These are phyloP conservation scores for Alternaria arborescens DNA, from an alignment of 2,329 filamentous ascomycete genomes.

Conservation along the genomic window DNA sequence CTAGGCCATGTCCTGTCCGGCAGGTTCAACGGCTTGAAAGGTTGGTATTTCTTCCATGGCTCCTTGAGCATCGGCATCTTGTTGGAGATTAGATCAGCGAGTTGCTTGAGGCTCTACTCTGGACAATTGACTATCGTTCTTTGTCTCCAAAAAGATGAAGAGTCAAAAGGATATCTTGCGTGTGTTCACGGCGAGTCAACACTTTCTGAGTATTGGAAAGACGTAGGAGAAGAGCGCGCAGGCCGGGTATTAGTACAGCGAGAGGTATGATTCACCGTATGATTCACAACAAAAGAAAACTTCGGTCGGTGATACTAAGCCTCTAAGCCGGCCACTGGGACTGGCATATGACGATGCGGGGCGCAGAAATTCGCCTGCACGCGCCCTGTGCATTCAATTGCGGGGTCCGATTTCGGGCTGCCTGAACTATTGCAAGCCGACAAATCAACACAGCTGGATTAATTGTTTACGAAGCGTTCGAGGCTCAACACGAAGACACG, in stretches of 20 bases:
- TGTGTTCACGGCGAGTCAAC: neutral
- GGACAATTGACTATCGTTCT: neutral
- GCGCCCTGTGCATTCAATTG: conserved; percentile 17
- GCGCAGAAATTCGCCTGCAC: conserved; percentile 21
- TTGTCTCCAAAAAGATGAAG: neutral
- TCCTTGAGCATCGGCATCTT: conserved; percentile 69
- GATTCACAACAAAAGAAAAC: conserved; percentile 28
- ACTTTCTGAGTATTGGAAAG: neutral
- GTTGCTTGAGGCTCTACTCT: neutral
- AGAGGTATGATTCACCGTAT: conserved; percentile 27
- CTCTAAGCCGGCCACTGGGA: conserved; percentile 9
- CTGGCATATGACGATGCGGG: conserved; percentile 29
- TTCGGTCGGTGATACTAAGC: conserved; percentile 22
- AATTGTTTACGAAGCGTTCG: conserved; percentile 1
- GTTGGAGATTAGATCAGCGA: conserved; percentile 1
- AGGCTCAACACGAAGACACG: neutral
- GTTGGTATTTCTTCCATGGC: conserved; percentile 78
- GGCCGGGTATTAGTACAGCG: conserved; percentile 9
- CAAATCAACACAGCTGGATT: conserved; percentile 6
- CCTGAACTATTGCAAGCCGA: neutral
- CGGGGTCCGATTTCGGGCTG: conserved; percentile 25
- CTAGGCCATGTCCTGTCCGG: conserved; percentile 83
- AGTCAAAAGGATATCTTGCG: neutral
- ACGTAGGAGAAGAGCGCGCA: neutral
- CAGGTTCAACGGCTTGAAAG: conserved; percentile 71